Conservation (phyloP, 129 eudicot species). For the Centrapalus pauciflorus region DNA sequence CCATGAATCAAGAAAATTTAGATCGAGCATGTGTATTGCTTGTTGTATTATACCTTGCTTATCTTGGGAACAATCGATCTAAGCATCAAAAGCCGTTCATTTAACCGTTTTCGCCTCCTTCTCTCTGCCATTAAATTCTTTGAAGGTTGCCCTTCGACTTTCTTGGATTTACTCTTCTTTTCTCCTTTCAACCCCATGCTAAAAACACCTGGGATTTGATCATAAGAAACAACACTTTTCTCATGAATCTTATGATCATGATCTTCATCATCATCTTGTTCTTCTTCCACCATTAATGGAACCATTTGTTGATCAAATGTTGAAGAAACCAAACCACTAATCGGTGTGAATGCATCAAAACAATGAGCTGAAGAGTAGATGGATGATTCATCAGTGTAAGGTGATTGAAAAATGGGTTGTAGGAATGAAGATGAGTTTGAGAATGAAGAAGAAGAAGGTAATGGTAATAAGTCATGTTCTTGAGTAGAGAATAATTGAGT, state of each 20-base stretch:
- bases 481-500: constrained; percentile 7
- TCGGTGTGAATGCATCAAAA: constrained; percentile 9
- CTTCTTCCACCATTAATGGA: constrained; percentile 24
- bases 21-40: not conserved
- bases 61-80: constrained; percentile 80
- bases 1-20: not conserved
- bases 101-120: constrained; percentile 64
- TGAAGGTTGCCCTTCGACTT: constrained; percentile 63
- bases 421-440: constrained; percentile 30
- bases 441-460: constrained; percentile 22
- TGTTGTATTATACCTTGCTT: constrained; percentile 70
- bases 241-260: constrained; percentile 14
- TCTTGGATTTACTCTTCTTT: constrained; percentile 39
- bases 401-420: constrained; percentile 32
- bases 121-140: constrained; percentile 90
- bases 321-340: constrained; percentile 18
- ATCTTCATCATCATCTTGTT: constrained; percentile 13
- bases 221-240: constrained; percentile 15
- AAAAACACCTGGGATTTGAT: constrained; percentile 16
- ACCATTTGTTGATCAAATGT: constrained; percentile 33
- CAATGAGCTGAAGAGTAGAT: constrained; percentile 30
- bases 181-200: constrained; percentile 30
- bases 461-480: constrained; percentile 19
- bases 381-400: constrained; percentile 31
- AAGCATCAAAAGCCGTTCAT: constrained; percentile 79